Evolutionary conservation across 148 eudicot genomes (phyloP).

Genomic region (Nepenthes gracilis): DNA sequence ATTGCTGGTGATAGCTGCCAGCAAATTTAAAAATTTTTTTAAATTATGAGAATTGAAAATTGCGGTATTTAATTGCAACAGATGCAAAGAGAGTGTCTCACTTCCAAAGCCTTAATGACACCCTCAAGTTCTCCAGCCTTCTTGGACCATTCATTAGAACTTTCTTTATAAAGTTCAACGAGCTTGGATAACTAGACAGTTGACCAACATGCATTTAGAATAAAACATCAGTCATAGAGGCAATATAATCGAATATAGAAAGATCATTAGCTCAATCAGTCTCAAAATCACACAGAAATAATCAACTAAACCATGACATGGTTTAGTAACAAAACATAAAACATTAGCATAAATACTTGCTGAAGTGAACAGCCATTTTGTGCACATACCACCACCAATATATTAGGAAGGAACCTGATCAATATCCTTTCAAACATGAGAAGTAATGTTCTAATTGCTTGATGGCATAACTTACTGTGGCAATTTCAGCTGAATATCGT

Average conservation of each 20-base stretch:
- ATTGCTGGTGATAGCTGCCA: not conserved
- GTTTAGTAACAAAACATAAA: too few species aligned
- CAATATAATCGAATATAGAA: not conserved
- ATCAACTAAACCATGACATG: too few species aligned
- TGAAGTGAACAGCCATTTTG: too few species aligned
- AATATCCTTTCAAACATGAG: not conserved
- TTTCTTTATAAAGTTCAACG: constrained; percentile 85
- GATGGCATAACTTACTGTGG: constrained; percentile 21
- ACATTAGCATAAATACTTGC: too few species aligned
- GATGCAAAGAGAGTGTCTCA: constrained; percentile 12
- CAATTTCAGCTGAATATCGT: constrained; percentile 47
- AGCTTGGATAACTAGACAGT: constrained; percentile 50
- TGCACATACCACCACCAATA: too few species aligned
- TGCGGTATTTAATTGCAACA: not conserved
- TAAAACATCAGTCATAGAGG: not conserved
- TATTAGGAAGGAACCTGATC: too few species aligned
- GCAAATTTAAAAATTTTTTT: not conserved
- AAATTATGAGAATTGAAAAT: not conserved
- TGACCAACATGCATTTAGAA: constrained; percentile 1
- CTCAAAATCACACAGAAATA: too few species aligned
- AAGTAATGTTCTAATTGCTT: not conserved
- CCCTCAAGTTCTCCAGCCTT: constrained; percentile 98
- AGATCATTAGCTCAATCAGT: too few species aligned
- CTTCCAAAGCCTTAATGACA: constrained; percentile 89
- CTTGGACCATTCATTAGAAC: constrained; percentile 91